These are phyloP conservation scores for Penicillium cosmopolitanum DNA, from an alignment of 495 filamentous ascomycete genomes.

Conservation along the genomic window DNA sequence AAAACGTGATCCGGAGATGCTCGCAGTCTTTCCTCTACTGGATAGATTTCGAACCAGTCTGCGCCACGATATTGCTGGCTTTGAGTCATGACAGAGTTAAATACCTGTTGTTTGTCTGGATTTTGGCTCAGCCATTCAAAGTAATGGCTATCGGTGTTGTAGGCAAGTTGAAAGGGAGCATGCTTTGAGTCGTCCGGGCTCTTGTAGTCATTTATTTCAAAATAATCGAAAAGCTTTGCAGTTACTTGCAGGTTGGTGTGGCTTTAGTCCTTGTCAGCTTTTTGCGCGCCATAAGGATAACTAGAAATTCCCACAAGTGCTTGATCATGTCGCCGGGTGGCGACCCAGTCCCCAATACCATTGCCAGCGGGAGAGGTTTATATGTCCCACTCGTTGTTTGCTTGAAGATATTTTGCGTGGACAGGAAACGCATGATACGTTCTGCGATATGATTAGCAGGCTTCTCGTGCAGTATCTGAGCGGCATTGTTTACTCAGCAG, in stretches of 20 bases:
- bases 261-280: constrained; percentile 5
- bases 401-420: constrained; percentile 14
- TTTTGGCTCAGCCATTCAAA: constrained; percentile 34
- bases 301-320: constrained; percentile 23
- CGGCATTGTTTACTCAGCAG: constrained; percentile 20
- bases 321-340: constrained; percentile 17
- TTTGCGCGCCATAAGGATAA: not conserved
- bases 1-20: constrained; percentile 32
- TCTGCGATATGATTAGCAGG: constrained; percentile 15
- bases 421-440: constrained; percentile 24
- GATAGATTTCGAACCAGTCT: constrained; percentile 30
- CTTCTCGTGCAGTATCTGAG: not conserved
- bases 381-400: constrained; percentile 12
- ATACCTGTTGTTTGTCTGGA: constrained; percentile 16
- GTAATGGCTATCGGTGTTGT: constrained; percentile 29
- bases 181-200: constrained; percentile 27
- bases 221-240: constrained; percentile 21
- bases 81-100: constrained; percentile 30
- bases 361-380: constrained; percentile 16
- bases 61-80: constrained; percentile 7
- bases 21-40: constrained; percentile 22
- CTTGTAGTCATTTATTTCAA: constrained; percentile 29
- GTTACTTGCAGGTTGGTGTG: constrained; percentile 19
- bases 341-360: constrained; percentile 13
- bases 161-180: constrained; percentile 34